Base-by-base conservation (phyloP, 1,139 yeast species). In the Yamadazyma trypodendri region DNA sequence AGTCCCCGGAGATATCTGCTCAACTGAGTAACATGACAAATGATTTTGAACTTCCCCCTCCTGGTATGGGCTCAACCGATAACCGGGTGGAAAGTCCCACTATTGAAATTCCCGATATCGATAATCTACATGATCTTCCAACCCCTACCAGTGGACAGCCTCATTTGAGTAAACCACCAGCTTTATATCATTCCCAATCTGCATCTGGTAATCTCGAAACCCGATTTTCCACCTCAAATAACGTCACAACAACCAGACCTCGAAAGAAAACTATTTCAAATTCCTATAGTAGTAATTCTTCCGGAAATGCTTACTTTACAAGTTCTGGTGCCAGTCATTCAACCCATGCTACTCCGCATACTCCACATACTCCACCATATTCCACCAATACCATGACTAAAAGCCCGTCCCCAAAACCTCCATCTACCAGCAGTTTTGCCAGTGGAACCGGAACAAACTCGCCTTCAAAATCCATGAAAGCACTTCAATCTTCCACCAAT, bases 401-500 rank as follows among this genome's bases (percentile, higher is more conserved):
- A 27, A 63, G 72, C 1, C 75, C 76, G 4, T 66, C 74, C 4
- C 73, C 75, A 5, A 63, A 61, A 39, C 66, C 70, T 2, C 63
- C 63, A 2, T 44, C 68, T 1, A 49, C 59, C 1, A 44, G 65
- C 1, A 50, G 52, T 0, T 42, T 56, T 8, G 44, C 48, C 4
- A 43, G 51, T 0, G 46, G 49, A 8, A 37, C 53, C 2, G 54
- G 52, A 39, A 51, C 63, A 7, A 54, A 56, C 30, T 67, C 77
- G 2, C 77, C 81, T 2, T 68, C 79, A 0, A 75, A 75, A 48
- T 61, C 72, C 1, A 78, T 77, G 83, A 75, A 77, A 49, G 80
- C 82, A 3, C 58, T 76, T 18, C 75, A 70, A 23, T 51, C 71
- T 21, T 58, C 58, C 44, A 52, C 66, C 13, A 71, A 66, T 43